phyloP scores from a whole-genome alignment of 441 rosid genomes.

The Gossypium schwendimanii region DNA sequence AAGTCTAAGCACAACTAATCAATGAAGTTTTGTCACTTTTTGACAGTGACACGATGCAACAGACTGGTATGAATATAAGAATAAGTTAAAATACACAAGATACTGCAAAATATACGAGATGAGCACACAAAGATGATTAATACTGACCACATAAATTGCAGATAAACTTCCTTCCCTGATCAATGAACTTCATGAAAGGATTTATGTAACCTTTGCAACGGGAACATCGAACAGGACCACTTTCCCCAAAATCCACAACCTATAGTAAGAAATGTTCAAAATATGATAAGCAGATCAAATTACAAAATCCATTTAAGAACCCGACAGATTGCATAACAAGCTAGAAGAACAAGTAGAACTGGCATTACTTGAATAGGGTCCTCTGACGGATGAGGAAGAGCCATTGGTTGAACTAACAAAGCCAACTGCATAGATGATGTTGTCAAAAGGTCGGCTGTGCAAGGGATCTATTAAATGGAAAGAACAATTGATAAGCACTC shows the following conservation, averaged over 20 bases:
- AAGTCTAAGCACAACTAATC: background rate
- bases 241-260: conserved; percentile 89
- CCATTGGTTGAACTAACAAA: conserved; percentile 78
- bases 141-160: conserved; percentile 83
- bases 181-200: conserved; percentile 82
- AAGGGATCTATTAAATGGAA: conserved; percentile 51
- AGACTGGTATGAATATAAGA: background rate
- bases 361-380: conserved; percentile 72
- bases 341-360: background rate
- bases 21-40: background rate
- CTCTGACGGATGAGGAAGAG: conserved; percentile 81
- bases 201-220: conserved; percentile 89
- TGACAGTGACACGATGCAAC: background rate
- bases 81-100: background rate
- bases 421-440: conserved; percentile 81
- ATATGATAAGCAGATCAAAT: conserved; percentile 1
- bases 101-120: background rate
- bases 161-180: conserved; percentile 79
- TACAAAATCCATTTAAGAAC: background rate
- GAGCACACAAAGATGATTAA: background rate
- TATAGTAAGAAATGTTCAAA: conserved; percentile 21
- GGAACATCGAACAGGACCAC: conserved; percentile 85
- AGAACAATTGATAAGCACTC: background rate
- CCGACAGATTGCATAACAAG: conserved; percentile 8
- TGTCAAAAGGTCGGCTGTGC: conserved; percentile 70